These are phyloP conservation scores for Lactarius indigo DNA, from an alignment of 768 basidiomycete species.

Conservation along the genomic window DNA sequence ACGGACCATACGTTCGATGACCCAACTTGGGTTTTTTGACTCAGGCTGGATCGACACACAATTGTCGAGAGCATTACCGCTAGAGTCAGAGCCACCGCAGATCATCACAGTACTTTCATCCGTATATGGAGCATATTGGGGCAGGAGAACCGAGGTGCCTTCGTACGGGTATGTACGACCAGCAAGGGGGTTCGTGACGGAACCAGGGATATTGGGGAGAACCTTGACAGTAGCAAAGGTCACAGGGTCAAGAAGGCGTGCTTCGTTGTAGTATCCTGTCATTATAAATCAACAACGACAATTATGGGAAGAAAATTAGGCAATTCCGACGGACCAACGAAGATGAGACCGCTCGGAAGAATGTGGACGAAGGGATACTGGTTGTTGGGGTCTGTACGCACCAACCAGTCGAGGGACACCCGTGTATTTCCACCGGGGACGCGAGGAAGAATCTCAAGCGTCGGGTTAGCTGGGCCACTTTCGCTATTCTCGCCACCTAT, in stretches of 20 bases:
- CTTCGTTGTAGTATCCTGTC: constrained; percentile 76
- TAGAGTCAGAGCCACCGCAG: constrained; percentile 68
- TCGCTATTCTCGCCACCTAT: constrained; percentile 73
- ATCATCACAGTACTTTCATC: constrained; percentile 62
- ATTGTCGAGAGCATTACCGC: constrained; percentile 56
- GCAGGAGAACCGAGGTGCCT: constrained; percentile 68
- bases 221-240: constrained; percentile 57
- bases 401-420: constrained; percentile 60
- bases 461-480: constrained; percentile 62
- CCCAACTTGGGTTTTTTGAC: constrained; percentile 57
- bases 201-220: constrained; percentile 71
- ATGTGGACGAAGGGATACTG: constrained; percentile 75
- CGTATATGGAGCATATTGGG: constrained; percentile 69
- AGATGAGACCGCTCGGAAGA: constrained; percentile 64
- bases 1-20: constrained; percentile 73
- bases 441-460: constrained; percentile 66
- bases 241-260: constrained; percentile 64
- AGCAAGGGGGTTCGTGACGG: constrained; percentile 65
- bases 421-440: constrained; percentile 60
- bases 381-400: constrained; percentile 74
- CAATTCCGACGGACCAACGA: constrained; percentile 50
- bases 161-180: constrained; percentile 78
- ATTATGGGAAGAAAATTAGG: neutral
- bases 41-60: constrained; percentile 72
- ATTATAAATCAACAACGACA: neutral